These are phyloP conservation scores for Fusarium buharicum DNA, from an alignment of 2,329 filamentous ascomycete genomes.

Conservation along the genomic window DNA sequence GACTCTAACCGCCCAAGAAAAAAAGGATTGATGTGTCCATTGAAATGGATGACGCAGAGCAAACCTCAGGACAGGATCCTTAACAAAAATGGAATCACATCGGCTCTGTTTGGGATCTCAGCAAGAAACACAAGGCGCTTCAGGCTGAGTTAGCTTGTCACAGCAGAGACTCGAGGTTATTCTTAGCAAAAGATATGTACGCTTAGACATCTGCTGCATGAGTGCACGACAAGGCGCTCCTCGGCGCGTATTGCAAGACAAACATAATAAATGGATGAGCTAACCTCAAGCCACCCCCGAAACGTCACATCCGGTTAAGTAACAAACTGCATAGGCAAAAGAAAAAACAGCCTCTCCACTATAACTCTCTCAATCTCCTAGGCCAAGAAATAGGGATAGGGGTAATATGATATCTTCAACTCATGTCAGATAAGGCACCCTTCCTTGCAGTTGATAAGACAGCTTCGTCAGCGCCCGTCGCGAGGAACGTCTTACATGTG, in stretches of 20 bases:
- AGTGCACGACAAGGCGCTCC: constrained; percentile 6
- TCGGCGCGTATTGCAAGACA: constrained; percentile 24
- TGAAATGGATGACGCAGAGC: constrained; percentile 9
- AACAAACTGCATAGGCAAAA: constrained; percentile 11
- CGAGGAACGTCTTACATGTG: constrained; percentile 15
- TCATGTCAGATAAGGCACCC: constrained; percentile 2
- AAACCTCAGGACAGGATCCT: constrained; percentile 16
- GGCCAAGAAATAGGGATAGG: not conserved
- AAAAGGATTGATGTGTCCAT: constrained; percentile 20
- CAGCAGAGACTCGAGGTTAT: constrained; percentile 15
- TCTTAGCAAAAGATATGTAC: constrained; percentile 16
- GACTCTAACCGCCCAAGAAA: constrained; percentile 28
- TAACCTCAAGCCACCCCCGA: constrained; percentile 37
- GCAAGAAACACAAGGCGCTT: constrained; percentile 36
- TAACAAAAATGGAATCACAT: constrained; percentile 9
- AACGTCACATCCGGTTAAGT: constrained; percentile 27
- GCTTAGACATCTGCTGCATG: constrained; percentile 3
- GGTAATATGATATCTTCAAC: constrained; percentile 5
- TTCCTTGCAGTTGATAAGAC: constrained; percentile 26
- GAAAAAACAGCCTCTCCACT: constrained; percentile 5
- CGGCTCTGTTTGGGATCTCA: constrained; percentile 21
- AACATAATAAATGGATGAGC: constrained; percentile 29
- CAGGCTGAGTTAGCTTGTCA: constrained; percentile 11
- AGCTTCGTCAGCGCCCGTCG: constrained; percentile 3
- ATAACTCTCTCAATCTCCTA: not conserved